These are phyloP conservation scores for Cymbidium sinense DNA, from an alignment of 106 monocot genomes.

Conservation along the genomic window DNA sequence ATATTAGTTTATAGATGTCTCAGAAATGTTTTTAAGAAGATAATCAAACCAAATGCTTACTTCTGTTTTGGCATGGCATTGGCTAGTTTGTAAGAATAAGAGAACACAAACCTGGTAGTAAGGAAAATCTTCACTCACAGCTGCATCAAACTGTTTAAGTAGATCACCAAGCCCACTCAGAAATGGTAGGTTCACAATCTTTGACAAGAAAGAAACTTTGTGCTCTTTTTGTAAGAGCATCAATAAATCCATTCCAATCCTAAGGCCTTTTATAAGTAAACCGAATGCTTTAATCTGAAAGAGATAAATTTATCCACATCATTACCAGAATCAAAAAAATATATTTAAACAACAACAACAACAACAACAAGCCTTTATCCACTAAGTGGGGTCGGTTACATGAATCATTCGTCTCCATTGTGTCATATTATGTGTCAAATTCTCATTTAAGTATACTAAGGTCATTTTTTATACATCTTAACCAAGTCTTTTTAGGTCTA, in stretches of 20 bases:
- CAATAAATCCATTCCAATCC: constrained; percentile 67
- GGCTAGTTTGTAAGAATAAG: neutral
- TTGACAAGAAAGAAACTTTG: constrained; percentile 32
- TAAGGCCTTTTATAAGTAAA: constrained; percentile 67
- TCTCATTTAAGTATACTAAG: no score
- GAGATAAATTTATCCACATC: neutral
- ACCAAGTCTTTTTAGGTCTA: no score
- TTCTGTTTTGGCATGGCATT: neutral
- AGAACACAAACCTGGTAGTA: constrained; percentile 41
- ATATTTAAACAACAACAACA: neutral
- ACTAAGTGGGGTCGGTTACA: no score
- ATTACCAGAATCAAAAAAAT: neutral
- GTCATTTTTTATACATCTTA: no score
- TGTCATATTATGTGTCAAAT: no score
- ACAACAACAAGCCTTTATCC: no score
- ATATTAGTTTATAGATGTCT: neutral
- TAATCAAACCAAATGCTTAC: neutral
- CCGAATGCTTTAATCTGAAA: constrained; percentile 82
- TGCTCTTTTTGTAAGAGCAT: constrained; percentile 39
- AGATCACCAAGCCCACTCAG: constrained; percentile 44
- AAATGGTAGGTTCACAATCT: constrained; percentile 40
- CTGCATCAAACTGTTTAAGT: constrained; percentile 60
- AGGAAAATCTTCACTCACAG: constrained; percentile 65
- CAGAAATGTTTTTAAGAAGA: neutral
- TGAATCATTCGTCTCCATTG: no score